Percentiles rank a stretch among this genome's conserved stretches.
These are phyloP conservation scores for Calycina marina DNA, from an alignment of 2,329 filamentous ascomycete species.

Conservation along the genomic window DNA sequence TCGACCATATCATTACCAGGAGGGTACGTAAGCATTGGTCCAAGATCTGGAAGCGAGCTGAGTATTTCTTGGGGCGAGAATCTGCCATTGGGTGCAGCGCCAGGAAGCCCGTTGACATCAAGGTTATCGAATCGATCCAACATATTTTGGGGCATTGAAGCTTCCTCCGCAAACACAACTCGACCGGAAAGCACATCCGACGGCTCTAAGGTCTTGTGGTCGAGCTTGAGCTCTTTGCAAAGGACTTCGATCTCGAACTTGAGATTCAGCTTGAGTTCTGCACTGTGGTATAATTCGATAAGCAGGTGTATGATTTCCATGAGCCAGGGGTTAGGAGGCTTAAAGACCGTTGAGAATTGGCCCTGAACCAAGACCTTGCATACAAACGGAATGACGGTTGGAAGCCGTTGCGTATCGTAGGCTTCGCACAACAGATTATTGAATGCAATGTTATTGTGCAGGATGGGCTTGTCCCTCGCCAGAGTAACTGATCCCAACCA, in stretches of 20 bases:
- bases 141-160: slow-evolving; percentile 44
- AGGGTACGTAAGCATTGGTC: slow-evolving; percentile 65
- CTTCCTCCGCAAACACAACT: slow-evolving; percentile 44
- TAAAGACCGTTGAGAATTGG: slow-evolving; percentile 73
- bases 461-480: slow-evolving; percentile 86
- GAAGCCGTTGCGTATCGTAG: slow-evolving; percentile 78
- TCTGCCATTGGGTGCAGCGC: slow-evolving; percentile 52
- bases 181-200: slow-evolving; percentile 75
- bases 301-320: slow-evolving; percentile 90
- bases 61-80: slow-evolving; percentile 67
- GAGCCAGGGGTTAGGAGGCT: slow-evolving; percentile 89
- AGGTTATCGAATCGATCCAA: slow-evolving; percentile 75
- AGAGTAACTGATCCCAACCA: slow-evolving; percentile 93
- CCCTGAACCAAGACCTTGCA: slow-evolving; percentile 90
- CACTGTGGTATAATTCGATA: slow-evolving; percentile 85
- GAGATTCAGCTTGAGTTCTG: slow-evolving; percentile 86
- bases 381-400: slow-evolving; percentile 91
- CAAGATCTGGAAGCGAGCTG: slow-evolving; percentile 71
- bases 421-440: slow-evolving; percentile 90
- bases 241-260: slow-evolving; percentile 98
- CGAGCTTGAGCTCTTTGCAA: slow-evolving; percentile 82
- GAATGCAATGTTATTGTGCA: slow-evolving; percentile 93
- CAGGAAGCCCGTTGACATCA: slow-evolving; percentile 58
- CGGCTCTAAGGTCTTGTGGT: slow-evolving; percentile 82
- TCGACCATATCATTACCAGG: slow-evolving; percentile 67